Evolutionary conservation across 768 basidiomycete genomes (phyloP).

Genomic region (Boletus pseudo-olivaceus): DNA sequence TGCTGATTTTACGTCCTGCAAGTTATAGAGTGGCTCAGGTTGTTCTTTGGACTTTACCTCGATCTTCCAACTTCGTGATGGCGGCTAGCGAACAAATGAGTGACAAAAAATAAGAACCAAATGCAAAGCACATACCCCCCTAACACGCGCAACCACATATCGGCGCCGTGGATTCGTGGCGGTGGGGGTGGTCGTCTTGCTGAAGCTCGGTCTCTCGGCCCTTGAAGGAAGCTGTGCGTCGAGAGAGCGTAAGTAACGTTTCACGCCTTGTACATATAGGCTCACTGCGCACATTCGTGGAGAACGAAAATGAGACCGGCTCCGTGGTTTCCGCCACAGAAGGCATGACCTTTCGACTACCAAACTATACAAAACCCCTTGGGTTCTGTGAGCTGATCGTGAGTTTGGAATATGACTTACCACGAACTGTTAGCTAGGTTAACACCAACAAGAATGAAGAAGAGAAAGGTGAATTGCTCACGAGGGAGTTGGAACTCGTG

Average conservation of each 20-base stretch:
- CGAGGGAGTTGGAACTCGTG: background rate
- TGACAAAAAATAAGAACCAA: background rate
- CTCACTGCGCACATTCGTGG: background rate
- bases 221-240: background rate
- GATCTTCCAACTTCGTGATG: no score
- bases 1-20: constrained; percentile 6
- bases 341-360: background rate
- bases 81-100: background rate
- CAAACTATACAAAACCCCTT: constrained; percentile 1
- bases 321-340: background rate
- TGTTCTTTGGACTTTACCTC: background rate
- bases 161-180: background rate
- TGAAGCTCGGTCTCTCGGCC: background rate
- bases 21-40: background rate
- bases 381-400: background rate
- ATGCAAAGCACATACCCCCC: background rate
- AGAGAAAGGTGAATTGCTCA: background rate
- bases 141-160: background rate
- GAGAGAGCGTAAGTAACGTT: background rate
- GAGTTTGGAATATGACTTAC: background rate
- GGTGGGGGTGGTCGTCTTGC: background rate
- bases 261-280: background rate
- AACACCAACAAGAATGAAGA: background rate
- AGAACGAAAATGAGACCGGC: constrained; percentile 6
- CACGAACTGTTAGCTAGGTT: background rate